phyloP scores from a whole-genome alignment of 169 alveolate genomes.

The Eimeria necatrix region DNA sequence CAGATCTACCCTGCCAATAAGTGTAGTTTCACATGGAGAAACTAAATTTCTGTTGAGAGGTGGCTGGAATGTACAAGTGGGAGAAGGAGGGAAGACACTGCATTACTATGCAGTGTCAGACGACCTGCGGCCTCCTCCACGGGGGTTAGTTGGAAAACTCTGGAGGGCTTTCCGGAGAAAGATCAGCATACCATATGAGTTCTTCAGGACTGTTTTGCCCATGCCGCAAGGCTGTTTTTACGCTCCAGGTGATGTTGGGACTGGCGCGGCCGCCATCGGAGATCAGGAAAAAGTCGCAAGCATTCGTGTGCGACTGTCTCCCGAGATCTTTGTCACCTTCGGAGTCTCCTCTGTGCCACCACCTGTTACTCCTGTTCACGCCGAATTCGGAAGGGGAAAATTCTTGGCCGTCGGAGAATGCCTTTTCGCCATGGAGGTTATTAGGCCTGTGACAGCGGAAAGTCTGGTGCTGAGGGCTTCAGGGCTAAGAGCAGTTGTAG shows the following conservation, averaged over 20 bases:
- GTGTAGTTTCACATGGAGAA: constrained; percentile 1
- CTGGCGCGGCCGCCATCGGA: constrained; percentile 8
- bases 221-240: background rate
- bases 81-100: background rate
- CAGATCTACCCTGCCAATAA: background rate
- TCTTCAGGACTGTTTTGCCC: background rate
- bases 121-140: background rate
- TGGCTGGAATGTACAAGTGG: background rate
- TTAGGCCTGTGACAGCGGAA: background rate
- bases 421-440: background rate
- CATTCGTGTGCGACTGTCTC: background rate
- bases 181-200: background rate
- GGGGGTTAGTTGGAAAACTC: background rate
- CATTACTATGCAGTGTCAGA: background rate
- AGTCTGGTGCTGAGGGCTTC: constrained; percentile 7
- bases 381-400: background rate
- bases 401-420: background rate
- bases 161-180: background rate
- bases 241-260: background rate
- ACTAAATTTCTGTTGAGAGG: background rate
- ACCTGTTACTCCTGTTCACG: background rate
- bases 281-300: background rate
- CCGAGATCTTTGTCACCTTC: constrained; percentile 7
- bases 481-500: constrained; percentile 1
- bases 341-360: background rate